Conservation (phyloP, 2,329 filamentous ascomycete species). For the Metarhizium anisopliae region DNA sequence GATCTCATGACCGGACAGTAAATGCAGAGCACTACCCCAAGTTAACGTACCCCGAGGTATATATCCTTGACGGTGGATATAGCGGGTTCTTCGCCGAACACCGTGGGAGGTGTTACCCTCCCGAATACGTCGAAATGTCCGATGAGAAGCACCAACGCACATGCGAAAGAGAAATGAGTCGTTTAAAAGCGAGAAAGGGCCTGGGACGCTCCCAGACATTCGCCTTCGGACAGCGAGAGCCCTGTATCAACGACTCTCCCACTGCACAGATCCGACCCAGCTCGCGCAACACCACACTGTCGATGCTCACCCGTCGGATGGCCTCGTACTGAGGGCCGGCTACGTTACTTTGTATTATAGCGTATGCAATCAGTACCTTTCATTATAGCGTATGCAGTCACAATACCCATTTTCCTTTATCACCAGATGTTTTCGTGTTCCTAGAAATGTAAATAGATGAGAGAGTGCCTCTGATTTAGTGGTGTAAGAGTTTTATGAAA, state of each 20-base stretch:
- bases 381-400: conserved; percentile 4
- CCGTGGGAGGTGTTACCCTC: conserved; percentile 75
- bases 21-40: conserved; percentile 82
- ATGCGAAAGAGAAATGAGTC: conserved; percentile 90
- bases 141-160: conserved; percentile 84
- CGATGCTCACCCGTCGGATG: conserved; percentile 49
- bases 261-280: conserved; percentile 39
- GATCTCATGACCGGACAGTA: conserved; percentile 74
- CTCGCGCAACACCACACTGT: conserved; percentile 29
- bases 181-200: conserved; percentile 81
- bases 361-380: neutral
- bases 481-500: neutral
- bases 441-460: neutral
- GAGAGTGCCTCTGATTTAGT: neutral
- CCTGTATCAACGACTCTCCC: conserved; percentile 49
- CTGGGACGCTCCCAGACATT: conserved; percentile 86
- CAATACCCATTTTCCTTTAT: conserved; percentile 5
- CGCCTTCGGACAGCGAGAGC: conserved; percentile 73
- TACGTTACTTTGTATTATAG: conserved; percentile 5
- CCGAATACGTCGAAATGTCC: conserved; percentile 95
- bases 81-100: conserved; percentile 82
- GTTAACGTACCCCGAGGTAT: conserved; percentile 92
- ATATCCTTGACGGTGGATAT: conserved; percentile 94
- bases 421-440: neutral
- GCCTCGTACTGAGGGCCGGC: conserved; percentile 46